Conservation (phyloP, 495 filamentous ascomycete species). For the Talaromyces proteolyticus region DNA sequence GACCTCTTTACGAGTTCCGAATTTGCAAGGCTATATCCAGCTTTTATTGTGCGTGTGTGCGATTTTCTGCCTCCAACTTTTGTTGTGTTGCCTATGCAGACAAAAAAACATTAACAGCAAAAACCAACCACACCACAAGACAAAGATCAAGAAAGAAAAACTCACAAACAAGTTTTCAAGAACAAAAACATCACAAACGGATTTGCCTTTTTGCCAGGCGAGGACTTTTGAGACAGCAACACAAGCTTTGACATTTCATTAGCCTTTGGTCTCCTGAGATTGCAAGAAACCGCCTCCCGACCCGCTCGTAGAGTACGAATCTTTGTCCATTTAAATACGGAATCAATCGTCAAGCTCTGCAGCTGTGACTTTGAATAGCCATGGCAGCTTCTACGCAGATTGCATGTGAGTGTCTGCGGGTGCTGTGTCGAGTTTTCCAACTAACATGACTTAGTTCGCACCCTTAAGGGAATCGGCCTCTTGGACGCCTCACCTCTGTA, state of each 20-base stretch:
- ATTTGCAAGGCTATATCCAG: neutral
- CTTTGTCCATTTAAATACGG: neutral
- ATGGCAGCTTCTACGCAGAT: constrained; percentile 90
- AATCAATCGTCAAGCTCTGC: neutral
- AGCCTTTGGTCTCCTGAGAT: no score
- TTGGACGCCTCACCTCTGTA: constrained; percentile 88
- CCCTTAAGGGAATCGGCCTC: constrained; percentile 91
- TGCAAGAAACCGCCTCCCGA: no score
- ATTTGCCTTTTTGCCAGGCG: no score
- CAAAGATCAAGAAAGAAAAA: no score
- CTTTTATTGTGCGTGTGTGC: neutral
- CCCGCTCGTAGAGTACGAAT: neutral
- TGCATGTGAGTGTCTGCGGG: constrained; percentile 54
- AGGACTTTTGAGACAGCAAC: no score
- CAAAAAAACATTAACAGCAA: neutral
- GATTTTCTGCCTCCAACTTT: neutral
- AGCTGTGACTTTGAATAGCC: constrained; percentile 17
- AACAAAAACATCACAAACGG: no score
- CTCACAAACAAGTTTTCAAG: no score
- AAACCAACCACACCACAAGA: no score
- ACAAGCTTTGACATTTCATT: no score
- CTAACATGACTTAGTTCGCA: constrained; percentile 57
- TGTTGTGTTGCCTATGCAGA: neutral
- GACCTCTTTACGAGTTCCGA: neutral
- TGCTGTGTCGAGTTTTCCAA: neutral